Evolutionary conservation across 164 flowering plant species (phyloP).

Genomic region (grape (Vitis vinifera)): ASM3070453v1 NC_081821.1:8862501-8863000

Average conservation of each 20-base stretch:
- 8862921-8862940: conserved; percentile 22
- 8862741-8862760: conserved; percentile 37
- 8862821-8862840: conserved; percentile 25
- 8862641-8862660: conserved; percentile 26
- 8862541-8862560: conserved; percentile 90
- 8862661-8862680: conserved; percentile 53
- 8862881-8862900: conserved; percentile 55
- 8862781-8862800: neutral
- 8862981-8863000: conserved; percentile 70
- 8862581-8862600: conserved; percentile 85
- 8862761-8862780: conserved; percentile 5
- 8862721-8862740: conserved; percentile 75
- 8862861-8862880: conserved; percentile 65
- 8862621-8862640: conserved; percentile 89
- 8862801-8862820: conserved; percentile 8
- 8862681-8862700: conserved; percentile 85
- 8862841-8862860: conserved; percentile 69
- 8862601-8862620: conserved; percentile 92
- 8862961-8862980: conserved; percentile 38
- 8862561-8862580: conserved; percentile 96
- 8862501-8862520: conserved; percentile 93
- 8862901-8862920: conserved; percentile 16
- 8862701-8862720: conserved; percentile 80
- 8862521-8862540: conserved; percentile 90
- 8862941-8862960: conserved; percentile 9